These are phyloP conservation scores for Calonectria multiphialidica DNA, from an alignment of 2,329 filamentous ascomycete genomes.

Conservation along the genomic window DNA sequence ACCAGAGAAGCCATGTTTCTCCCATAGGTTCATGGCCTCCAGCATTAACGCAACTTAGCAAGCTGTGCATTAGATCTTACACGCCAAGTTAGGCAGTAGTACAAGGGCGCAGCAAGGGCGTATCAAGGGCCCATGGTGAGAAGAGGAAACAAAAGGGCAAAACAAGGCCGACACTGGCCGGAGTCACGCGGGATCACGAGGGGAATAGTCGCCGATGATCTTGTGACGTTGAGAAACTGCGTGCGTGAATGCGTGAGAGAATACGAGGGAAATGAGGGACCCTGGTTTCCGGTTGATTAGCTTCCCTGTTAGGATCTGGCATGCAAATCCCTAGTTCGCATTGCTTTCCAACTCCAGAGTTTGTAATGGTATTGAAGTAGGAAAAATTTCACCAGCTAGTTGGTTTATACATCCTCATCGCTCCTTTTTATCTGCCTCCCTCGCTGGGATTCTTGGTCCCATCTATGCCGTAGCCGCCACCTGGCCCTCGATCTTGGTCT, in stretches of 20 bases:
- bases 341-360: not conserved
- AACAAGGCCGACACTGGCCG: not conserved
- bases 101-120: not conserved
- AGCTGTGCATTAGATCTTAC: not conserved
- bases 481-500: constrained; percentile 42
- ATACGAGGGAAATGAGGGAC: not conserved
- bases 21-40: not conserved
- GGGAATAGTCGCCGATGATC: not conserved
- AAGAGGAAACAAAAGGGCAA: too few relatives aligned
- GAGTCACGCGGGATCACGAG: not conserved
- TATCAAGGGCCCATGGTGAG: not conserved
- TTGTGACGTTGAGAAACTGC: not conserved
- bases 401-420: not conserved
- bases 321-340: not conserved
- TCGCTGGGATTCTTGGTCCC: too few relatives aligned
- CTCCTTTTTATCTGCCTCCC: not conserved
- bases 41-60: not conserved
- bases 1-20: not conserved
- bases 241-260: not conserved
- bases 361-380: not conserved
- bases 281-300: not conserved
- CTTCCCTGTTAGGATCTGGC: not conserved
- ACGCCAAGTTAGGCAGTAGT: not conserved
- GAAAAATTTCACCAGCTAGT: not conserved
- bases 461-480: constrained; percentile 34